A percentile compares a stretch with the other conserved stretches of the same genome.
phyloP scores from a whole-genome alignment of 2,329 filamentous ascomycete genomes.

The Paramyrothecium sp. region DNA sequence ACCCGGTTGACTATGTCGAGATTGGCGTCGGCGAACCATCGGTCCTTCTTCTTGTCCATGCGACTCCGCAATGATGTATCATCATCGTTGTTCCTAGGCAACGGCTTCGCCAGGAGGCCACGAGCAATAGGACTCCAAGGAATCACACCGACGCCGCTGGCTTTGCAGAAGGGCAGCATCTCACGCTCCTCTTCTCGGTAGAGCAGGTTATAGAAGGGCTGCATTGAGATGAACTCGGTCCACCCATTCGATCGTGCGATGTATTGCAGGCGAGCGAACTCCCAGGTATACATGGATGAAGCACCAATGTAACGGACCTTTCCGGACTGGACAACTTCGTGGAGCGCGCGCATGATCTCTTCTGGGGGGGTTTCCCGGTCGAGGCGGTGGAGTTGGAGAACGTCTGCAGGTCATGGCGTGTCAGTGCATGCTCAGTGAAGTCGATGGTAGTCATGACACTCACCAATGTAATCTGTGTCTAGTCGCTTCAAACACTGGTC shows the following conservation, averaged over 20 bases:
- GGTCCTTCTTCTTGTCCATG: conserved; percentile 15
- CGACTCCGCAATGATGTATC: conserved; percentile 12
- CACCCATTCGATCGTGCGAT: conserved; percentile 37
- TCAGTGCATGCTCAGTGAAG: no score
- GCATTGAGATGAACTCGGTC: conserved; percentile 60
- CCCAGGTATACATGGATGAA: conserved; percentile 1
- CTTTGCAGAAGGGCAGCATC: conserved; percentile 36
- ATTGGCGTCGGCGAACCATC: conserved; percentile 24
- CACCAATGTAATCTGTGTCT: conserved; percentile 54
- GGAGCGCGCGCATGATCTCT: conserved; percentile 60
- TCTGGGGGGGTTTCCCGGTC: conserved; percentile 43
- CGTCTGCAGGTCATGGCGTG: conserved; percentile 34
- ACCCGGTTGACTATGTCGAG: conserved; percentile 28
- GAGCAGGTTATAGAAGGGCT: conserved; percentile 55
- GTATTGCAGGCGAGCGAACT: conserved; percentile 1
- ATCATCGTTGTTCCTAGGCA: conserved; percentile 8
- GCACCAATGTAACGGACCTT: conserved; percentile 38
- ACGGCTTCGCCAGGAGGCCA: conserved; percentile 25
- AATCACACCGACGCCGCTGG: conserved; percentile 32
- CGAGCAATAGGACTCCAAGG: conserved; percentile 30
- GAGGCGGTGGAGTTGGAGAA: conserved; percentile 61
- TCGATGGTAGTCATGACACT: conserved; percentile 35
- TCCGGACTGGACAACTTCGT: conserved; percentile 56
- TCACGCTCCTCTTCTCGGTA: conserved; percentile 58
- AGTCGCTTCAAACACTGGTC: conserved; percentile 56